These are phyloP conservation scores for Botrytis porri DNA, from an alignment of 2,329 filamentous ascomycete species.

Conservation along the genomic window DNA sequence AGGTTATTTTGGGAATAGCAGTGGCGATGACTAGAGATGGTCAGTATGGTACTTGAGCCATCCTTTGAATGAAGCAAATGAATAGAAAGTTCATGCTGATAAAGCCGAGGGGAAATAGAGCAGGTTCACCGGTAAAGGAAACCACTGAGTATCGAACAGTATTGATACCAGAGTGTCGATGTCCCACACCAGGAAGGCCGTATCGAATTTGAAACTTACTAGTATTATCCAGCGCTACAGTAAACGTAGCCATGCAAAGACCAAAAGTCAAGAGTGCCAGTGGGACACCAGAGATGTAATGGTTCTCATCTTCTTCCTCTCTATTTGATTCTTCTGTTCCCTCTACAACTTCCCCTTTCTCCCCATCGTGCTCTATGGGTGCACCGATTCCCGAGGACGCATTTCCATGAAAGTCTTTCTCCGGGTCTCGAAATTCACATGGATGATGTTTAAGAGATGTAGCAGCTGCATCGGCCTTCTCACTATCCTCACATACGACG, in stretches of 20 bases:
- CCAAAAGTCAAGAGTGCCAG: conserved; percentile 46
- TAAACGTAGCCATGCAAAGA: conserved; percentile 44
- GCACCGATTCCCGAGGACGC: not conserved
- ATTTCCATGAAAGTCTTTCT: conserved; percentile 13
- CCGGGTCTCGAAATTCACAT: not conserved
- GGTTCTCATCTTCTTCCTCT: conserved; percentile 28
- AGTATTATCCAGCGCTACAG: conserved; percentile 37
- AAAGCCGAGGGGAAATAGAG: not conserved
- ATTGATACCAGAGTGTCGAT: not conserved
- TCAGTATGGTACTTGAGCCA: not conserved
- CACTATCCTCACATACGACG: not conserved
- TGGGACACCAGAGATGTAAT: conserved; percentile 33
- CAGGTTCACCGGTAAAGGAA: not conserved
- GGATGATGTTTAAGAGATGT: conserved; percentile 1
- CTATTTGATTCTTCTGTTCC: conserved; percentile 16
- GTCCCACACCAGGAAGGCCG: not conserved
- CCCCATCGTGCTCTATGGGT: not conserved
- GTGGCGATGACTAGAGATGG: conserved; percentile 33
- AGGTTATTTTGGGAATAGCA: conserved; percentile 45
- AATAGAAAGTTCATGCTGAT: not conserved
- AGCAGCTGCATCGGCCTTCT: conserved; percentile 2
- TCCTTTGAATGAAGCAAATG: not conserved
- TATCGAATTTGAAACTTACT: conserved; percentile 29
- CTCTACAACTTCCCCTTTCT: not conserved
- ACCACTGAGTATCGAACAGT: not conserved